phyloP scores from a whole-genome alignment of 2,329 filamentous ascomycete genomes.

The Leptoxyphium fumago region DNA sequence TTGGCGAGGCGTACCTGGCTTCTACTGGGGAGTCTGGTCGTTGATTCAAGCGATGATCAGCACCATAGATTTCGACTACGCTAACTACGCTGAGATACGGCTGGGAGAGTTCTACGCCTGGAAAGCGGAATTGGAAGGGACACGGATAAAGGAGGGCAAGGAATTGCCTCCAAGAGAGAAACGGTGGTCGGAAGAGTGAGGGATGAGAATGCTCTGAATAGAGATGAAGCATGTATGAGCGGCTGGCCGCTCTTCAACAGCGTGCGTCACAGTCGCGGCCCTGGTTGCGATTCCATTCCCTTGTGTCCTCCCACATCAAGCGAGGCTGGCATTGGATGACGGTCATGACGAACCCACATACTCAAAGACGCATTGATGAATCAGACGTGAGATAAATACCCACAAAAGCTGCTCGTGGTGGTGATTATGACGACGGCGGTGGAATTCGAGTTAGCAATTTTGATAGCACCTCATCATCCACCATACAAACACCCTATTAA shows the following conservation, averaged over 20 bases:
- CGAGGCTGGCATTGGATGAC: no score
- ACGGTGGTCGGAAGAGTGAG: slow-evolving; percentile 54
- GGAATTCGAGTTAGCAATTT: no score
- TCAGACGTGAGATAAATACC: no score
- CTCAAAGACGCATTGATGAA: no score
- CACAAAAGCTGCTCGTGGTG: no score
- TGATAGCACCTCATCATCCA: no score
- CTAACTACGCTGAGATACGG: slow-evolving; percentile 71
- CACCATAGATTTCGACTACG: slow-evolving; percentile 94
- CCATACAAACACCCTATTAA: no score
- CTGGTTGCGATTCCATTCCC: no score
- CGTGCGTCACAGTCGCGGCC: neutral
- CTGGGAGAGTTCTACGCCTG: slow-evolving; percentile 88
- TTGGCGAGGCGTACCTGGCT: slow-evolving; percentile 79
- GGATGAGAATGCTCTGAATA: neutral
- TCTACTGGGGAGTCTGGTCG: slow-evolving; percentile 88
- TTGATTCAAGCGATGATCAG: slow-evolving; percentile 89
- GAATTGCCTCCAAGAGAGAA: slow-evolving; percentile 61
- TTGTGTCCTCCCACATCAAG: no score
- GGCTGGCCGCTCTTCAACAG: neutral
- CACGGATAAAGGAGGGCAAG: slow-evolving; percentile 37
- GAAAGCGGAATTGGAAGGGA: slow-evolving; percentile 59
- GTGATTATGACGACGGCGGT: no score
- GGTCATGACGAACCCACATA: no score
- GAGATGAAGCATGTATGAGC: neutral